These are phyloP conservation scores for Yamadazyma buinensis DNA, from an alignment of 1,139 yeast species.

Conservation along the genomic window DNA sequence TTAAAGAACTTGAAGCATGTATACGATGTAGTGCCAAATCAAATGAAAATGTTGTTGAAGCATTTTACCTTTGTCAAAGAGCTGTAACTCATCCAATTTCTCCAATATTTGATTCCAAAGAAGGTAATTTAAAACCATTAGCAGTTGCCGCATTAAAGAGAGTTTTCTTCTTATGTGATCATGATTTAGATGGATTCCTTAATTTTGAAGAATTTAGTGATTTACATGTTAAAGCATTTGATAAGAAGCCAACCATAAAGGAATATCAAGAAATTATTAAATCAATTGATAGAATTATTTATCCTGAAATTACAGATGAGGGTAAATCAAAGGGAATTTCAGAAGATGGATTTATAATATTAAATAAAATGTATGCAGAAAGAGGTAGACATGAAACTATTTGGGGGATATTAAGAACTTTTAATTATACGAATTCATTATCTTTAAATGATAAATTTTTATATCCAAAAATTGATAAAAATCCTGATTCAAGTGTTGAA, in stretches of 20 bases:
- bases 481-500: slow-evolving; percentile 78
- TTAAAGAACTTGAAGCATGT: slow-evolving; percentile 91
- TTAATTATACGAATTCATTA: slow-evolving; percentile 86
- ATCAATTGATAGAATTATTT: slow-evolving; percentile 23
- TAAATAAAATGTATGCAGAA: slow-evolving; percentile 81
- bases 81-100: slow-evolving; percentile 93
- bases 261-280: slow-evolving; percentile 30
- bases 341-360: slow-evolving; percentile 66
- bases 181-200: slow-evolving; percentile 83
- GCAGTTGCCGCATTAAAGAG: slow-evolving; percentile 75
- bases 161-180: slow-evolving; percentile 79
- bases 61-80: slow-evolving; percentile 87
- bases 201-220: slow-evolving; percentile 65
- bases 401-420: slow-evolving; percentile 88
- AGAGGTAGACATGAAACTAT: slow-evolving; percentile 93
- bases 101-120: slow-evolving; percentile 90
- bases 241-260: slow-evolving; percentile 29
- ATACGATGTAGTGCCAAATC: slow-evolving; percentile 81
- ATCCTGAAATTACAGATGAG: slow-evolving; percentile 19
- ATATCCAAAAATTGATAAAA: slow-evolving; percentile 75
- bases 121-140: slow-evolving; percentile 72
- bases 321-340: slow-evolving; percentile 51
- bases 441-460: slow-evolving; percentile 76
- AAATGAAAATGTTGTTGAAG: slow-evolving; percentile 78
- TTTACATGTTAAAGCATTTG: slow-evolving; percentile 75